These are phyloP conservation scores for Ganoderma multipileum DNA, from an alignment of 1,284 basidiomycete species.

Conservation along the genomic window DNA sequence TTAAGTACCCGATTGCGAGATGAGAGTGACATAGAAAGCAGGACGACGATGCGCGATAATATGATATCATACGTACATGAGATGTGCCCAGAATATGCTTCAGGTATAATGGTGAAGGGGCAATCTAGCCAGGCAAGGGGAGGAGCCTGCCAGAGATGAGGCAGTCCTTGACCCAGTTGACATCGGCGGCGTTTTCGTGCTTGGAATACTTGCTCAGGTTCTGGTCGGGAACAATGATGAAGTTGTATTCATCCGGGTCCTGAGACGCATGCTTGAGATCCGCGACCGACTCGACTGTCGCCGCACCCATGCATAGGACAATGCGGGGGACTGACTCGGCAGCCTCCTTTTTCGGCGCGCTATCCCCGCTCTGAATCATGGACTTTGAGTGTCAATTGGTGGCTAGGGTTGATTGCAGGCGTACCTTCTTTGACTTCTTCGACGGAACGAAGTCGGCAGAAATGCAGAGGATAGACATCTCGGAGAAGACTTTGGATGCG, in stretches of 20 bases:
- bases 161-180: constrained; percentile 85
- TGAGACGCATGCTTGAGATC: constrained; percentile 45
- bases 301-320: constrained; percentile 78
- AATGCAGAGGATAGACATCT: constrained; percentile 61
- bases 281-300: constrained; percentile 63
- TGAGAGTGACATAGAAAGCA: constrained; percentile 8
- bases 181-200: constrained; percentile 50
- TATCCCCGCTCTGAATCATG: constrained; percentile 16
- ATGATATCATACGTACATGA: constrained; percentile 2
- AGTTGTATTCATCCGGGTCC: constrained; percentile 57
- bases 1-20: constrained; percentile 9
- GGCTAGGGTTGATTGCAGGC: constrained; percentile 29
- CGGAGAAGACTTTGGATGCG: constrained; percentile 61
- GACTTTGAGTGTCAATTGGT: not conserved
- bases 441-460: constrained; percentile 60
- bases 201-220: constrained; percentile 37
- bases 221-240: constrained; percentile 68
- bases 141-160: constrained; percentile 65
- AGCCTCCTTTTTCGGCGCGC: constrained; percentile 38
- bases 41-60: constrained; percentile 5
- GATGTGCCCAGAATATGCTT: not conserved
- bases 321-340: constrained; percentile 55
- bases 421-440: constrained; percentile 44
- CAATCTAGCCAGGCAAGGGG: constrained; percentile 32
- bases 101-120: not conserved